A percentile compares a stretch with the other conserved stretches of the same genome.
phyloP scores from a whole-genome alignment of 306 rosid species.

The Lupinus albus region DNA sequence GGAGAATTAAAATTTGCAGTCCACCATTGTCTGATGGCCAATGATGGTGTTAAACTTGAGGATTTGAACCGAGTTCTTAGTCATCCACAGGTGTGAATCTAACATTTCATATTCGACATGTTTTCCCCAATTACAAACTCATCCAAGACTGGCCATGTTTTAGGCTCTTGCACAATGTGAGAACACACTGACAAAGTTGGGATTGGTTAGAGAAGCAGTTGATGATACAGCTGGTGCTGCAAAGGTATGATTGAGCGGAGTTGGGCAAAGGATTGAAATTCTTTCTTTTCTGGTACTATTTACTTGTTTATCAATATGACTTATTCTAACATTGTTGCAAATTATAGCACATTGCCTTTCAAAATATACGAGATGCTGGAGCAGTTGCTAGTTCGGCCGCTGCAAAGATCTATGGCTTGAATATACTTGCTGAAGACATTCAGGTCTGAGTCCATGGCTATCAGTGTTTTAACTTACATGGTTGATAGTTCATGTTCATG shows the following conservation, averaged over 20 bases:
- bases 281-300: conserved; percentile 14
- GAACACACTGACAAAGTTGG: conserved; percentile 70
- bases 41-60: conserved; percentile 72
- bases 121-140: conserved; percentile 28
- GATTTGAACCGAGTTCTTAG: conserved; percentile 85
- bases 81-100: conserved; percentile 77
- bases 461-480: conserved; percentile 20
- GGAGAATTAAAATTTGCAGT: conserved; percentile 96
- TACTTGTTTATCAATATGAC: conserved; percentile 42
- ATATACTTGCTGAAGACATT: conserved; percentile 81
- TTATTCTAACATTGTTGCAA: conserved; percentile 40
- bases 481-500: conserved; percentile 14
- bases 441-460: conserved; percentile 59
- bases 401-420: conserved; percentile 77
- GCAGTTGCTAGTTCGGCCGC: conserved; percentile 94
- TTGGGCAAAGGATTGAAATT: conserved; percentile 13
- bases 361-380: conserved; percentile 74
- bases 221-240: conserved; percentile 99
- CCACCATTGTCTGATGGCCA: conserved; percentile 87
- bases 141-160: conserved; percentile 36
- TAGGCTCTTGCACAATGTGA: conserved; percentile 99
- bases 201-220: conserved; percentile 88
- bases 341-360: conserved; percentile 72
- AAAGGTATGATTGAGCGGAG: conserved; percentile 54
- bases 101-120: conserved; percentile 23